phyloP scores from a whole-genome alignment of 1,139 yeast species.

The Yamadazyma pseudoaaseri region DNA sequence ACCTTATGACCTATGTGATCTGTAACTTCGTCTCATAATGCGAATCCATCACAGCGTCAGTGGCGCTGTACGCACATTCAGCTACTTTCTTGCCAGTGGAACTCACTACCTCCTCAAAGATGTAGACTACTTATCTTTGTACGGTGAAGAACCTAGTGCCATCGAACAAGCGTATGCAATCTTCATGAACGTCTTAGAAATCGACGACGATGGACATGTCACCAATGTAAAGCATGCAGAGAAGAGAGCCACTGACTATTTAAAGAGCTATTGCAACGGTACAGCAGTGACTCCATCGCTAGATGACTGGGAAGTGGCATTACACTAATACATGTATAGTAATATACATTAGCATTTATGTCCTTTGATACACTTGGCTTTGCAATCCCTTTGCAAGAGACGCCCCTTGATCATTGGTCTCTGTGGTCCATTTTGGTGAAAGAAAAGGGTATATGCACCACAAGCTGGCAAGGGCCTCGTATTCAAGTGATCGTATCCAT shows the following conservation, averaged over 20 bases:
- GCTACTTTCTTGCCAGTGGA: conserved; percentile 1
- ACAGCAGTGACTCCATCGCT: neutral
- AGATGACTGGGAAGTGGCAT: neutral
- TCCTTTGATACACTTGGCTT: no score
- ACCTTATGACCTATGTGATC: no score
- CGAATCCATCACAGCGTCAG: conserved; percentile 1
- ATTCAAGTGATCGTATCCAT: no score
- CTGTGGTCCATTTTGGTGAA: no score
- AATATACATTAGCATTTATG: no score
- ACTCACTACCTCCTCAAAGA: conserved; percentile 1
- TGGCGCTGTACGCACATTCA: conserved; percentile 2
- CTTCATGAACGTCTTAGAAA: conserved; percentile 2
- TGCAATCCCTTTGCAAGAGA: no score
- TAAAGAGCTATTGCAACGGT: conserved; percentile 1
- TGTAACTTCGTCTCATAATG: no score
- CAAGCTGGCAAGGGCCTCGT: no score
- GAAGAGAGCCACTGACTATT: conserved; percentile 3
- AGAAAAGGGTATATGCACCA: no score
- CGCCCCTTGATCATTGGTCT: no score
- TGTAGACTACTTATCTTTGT: conserved; percentile 1
- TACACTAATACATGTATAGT: no score
- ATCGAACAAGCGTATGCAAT: conserved; percentile 3
- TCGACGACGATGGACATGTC: conserved; percentile 1
- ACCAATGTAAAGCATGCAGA: conserved; percentile 1
- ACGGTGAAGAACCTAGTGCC: conserved; percentile 4